phyloP scores from a whole-genome alignment of 176 grass and related monocot species.

The Rhynchospora pubera region DNA sequence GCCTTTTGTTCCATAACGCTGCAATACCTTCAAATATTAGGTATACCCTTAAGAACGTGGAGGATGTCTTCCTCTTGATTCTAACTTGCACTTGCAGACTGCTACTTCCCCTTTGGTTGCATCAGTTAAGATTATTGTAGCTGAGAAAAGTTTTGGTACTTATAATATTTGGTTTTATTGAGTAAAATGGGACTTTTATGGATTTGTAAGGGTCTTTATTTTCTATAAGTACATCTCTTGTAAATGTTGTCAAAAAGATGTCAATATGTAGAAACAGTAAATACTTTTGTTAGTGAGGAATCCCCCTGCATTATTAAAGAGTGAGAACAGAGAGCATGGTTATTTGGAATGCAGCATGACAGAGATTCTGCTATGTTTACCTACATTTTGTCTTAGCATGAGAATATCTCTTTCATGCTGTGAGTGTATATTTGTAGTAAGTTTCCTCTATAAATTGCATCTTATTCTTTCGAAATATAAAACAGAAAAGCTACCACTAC shows the following conservation, averaged over 20 bases:
- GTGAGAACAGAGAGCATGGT: neutral
- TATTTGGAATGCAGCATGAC: neutral
- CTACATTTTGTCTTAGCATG: neutral
- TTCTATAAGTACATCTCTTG: neutral
- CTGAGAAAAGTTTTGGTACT: neutral
- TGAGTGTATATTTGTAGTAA: neutral
- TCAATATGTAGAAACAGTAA: neutral
- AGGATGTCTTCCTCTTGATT: neutral
- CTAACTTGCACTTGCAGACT: neutral
- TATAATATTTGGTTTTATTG: neutral
- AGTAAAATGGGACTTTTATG: neutral
- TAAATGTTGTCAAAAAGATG: neutral
- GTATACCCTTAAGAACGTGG: neutral
- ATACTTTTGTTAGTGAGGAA: neutral
- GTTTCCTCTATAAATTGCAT: neutral
- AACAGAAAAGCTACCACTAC: slow-evolving; percentile 90
- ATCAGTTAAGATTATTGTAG: neutral
- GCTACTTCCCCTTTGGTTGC: neutral
- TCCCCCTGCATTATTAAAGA: neutral
- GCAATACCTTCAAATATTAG: neutral
- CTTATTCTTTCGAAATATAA: neutral
- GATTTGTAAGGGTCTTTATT: neutral
- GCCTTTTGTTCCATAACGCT: neutral
- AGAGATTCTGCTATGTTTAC: neutral
- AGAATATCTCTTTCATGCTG: neutral